A percentile compares a stretch with the other conserved stretches of the same genome.
phyloP scores from a whole-genome alignment of 805 yeast genomes.

The Teunomyces funiuensis region DNA sequence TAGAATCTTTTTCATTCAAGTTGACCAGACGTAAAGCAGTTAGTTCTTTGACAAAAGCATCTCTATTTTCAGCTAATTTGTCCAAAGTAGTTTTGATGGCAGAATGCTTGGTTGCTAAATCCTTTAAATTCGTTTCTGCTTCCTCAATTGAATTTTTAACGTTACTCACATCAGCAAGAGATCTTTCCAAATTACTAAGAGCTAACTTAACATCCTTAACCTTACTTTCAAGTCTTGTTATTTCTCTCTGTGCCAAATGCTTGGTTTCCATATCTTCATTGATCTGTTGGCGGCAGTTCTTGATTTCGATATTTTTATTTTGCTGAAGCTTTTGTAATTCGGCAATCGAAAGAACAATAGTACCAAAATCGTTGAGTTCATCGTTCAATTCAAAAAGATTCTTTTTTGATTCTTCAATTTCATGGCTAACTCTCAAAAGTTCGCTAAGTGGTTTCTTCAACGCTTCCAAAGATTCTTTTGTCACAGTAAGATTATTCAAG shows the following conservation, averaged over 20 bases:
- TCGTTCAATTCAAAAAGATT: constrained; percentile 28
- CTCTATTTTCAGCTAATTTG: background rate
- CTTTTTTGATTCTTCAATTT: constrained; percentile 22
- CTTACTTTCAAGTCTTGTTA: constrained; percentile 46
- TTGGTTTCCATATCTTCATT: constrained; percentile 37
- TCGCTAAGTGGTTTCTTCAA: constrained; percentile 33
- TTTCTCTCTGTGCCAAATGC: constrained; percentile 44
- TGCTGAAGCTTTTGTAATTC: constrained; percentile 48
- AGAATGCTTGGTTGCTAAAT: constrained; percentile 5
- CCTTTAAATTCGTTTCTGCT: constrained; percentile 16
- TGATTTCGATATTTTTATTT: constrained; percentile 38
- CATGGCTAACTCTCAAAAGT: constrained; percentile 31
- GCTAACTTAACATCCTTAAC: constrained; percentile 53
- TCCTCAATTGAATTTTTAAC: constrained; percentile 39
- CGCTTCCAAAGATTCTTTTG: constrained; percentile 12
- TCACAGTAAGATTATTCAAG: constrained; percentile 4
- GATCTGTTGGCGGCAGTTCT: constrained; percentile 34
- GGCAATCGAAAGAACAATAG: constrained; percentile 34
- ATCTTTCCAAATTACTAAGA: constrained; percentile 53
- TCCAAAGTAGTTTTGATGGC: background rate
- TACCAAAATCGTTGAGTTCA: constrained; percentile 40
- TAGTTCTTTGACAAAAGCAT: background rate
- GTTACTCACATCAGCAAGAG: constrained; percentile 47
- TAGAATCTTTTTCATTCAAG: background rate
- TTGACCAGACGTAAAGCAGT: background rate